These are phyloP conservation scores for Teratosphaeria pseudoeucalypti DNA, from an alignment of 2,329 filamentous ascomycete species.

Conservation along the genomic window DNA sequence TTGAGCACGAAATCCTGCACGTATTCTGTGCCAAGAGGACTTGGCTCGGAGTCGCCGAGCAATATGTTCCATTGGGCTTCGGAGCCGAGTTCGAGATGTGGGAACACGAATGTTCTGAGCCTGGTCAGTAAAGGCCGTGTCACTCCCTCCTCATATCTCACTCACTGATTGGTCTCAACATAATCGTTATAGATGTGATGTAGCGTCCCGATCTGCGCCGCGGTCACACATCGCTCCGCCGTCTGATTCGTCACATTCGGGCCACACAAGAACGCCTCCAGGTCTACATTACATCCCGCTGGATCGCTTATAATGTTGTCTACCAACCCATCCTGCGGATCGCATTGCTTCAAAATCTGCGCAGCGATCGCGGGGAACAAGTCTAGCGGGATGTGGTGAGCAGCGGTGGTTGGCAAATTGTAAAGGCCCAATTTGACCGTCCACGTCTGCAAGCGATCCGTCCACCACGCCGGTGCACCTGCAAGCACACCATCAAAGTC, in stretches of 20 bases:
- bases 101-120: constrained; percentile 30
- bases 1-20: constrained; percentile 33
- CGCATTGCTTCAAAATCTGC: constrained; percentile 42
- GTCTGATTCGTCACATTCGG: constrained; percentile 13
- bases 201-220: constrained; percentile 34
- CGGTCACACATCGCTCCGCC: constrained; percentile 32
- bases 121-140: neutral
- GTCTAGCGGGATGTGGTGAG: constrained; percentile 34
- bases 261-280: constrained; percentile 31
- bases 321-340: constrained; percentile 38
- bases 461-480: constrained; percentile 44
- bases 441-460: constrained; percentile 36
- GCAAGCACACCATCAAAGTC: constrained; percentile 50
- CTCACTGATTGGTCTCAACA: constrained; percentile 26
- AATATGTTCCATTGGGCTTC: constrained; percentile 29
- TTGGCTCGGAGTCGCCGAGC: constrained; percentile 29
- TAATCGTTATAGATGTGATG: constrained; percentile 34
- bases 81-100: constrained; percentile 28
- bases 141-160: neutral
- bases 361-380: constrained; percentile 37
- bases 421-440: constrained; percentile 36
- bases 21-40: constrained; percentile 28
- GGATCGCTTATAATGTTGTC: constrained; percentile 44
- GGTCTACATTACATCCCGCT: constrained; percentile 35
- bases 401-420: constrained; percentile 37